Evolutionary conservation across 208 protist species (phyloP).

Genomic region (Wallacemonas sp.): DNA sequence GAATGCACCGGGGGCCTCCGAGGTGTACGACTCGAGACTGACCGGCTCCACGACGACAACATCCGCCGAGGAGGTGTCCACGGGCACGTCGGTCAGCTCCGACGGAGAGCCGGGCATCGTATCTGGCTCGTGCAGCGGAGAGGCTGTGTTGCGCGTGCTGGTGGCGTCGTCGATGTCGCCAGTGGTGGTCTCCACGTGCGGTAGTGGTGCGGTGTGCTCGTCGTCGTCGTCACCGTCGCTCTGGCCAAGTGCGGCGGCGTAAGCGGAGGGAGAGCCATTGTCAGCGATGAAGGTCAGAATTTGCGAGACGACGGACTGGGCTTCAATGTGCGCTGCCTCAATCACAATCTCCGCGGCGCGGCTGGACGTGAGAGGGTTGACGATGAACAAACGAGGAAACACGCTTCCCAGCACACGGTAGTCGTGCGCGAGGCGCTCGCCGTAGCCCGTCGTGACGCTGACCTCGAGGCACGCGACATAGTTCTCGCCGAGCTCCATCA

Average conservation of each 20-base stretch:
- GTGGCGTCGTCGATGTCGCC: conserved; percentile 2
- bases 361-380: conserved; percentile 66
- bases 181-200: not conserved
- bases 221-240: conserved; percentile 1
- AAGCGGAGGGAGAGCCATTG: conserved; percentile 33
- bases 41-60: conserved; percentile 22
- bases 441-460: conserved; percentile 39
- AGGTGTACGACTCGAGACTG: conserved; percentile 27
- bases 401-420: conserved; percentile 35
- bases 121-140: conserved; percentile 25
- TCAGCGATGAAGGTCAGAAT: conserved; percentile 45
- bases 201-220: not conserved
- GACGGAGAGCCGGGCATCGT: conserved; percentile 15
- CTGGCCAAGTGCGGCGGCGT: not conserved
- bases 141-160: conserved; percentile 11
- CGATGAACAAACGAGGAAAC: conserved; percentile 62
- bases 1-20: conserved; percentile 27
- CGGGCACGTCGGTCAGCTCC: conserved; percentile 17
- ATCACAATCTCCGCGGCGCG: conserved; percentile 39
- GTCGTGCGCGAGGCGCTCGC: conserved; percentile 36
- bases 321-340: conserved; percentile 35
- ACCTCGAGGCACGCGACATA: conserved; percentile 55
- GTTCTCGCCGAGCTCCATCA: conserved; percentile 36
- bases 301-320: conserved; percentile 39
- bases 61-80: conserved; percentile 3